Evolutionary conservation across 139 green algal genomes (phyloP), one percentile per base, ranked within the genome.

Genomic region (Ettlia oleoabundans): DNA sequence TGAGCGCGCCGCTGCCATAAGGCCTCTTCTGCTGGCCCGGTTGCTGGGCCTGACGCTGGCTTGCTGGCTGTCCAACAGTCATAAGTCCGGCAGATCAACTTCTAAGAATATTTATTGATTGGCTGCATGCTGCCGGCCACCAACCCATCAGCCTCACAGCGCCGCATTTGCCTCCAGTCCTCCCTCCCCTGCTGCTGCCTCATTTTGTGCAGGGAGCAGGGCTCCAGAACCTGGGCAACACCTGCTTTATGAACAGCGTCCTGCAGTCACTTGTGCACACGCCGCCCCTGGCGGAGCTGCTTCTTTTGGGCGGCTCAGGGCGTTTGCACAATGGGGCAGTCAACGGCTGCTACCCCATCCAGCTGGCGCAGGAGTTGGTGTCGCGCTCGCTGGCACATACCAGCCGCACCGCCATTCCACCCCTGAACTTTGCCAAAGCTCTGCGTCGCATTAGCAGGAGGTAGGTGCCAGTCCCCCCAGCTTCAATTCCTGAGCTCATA

Each of bases 171-270:
- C n/a, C n/a, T n/a, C n/a, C n/a, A n/a, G 30, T 67, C 18, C 47
- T 67, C 18, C 15, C 55, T 65, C 5, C 18, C 30, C 5, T 65
- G 55, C 55, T 65, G 55, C 18, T n/a, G 55, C 55, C 55, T 15
- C 63, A n/a, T 24, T 37, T 24, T 40, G 1, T 75, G 71, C 91
- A 96, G 92, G 95, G 93, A 2, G 85, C 91, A 32, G 96, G 96
- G 0, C 88, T 98, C 32, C 76, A 94, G 51, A 99, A 99, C 85
- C 89, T 98, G 47, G 96, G 96, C 75, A 99, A 99, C 91, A 99
- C 96, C 0, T 99, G 96, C 87, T 99, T 99, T 89, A 96, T 99
- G 92, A 99, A 99, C 86, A 89, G 87, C 37, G 96, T 99, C 38
- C 88, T 99, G 75, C 80, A 99, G 87, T 97, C 92, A 77, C 89